Evolutionary conservation across 2,329 filamentous ascomycete species (phyloP), one percentile per base, ranked within the genome.

Genomic region (Epichloe festucae): DNA sequence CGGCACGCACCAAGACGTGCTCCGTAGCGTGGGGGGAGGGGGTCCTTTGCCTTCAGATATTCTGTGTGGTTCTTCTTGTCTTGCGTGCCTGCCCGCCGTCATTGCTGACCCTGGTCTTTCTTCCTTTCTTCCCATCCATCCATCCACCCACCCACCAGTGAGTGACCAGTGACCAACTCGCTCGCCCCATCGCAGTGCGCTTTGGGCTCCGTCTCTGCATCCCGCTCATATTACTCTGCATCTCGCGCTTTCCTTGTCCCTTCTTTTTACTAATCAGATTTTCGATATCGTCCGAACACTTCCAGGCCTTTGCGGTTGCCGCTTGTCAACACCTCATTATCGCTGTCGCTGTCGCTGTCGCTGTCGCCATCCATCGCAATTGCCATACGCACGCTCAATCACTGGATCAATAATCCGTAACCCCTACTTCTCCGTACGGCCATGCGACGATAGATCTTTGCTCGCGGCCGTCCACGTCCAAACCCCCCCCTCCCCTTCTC

Each of bases 361-460:
- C 23, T 15, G 35, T 31, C 41, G 21, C 21, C 7, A 15, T 14
- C 40, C 17, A 6, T 17, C 43, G 19, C 27, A n/a, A 31, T 14
- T 14, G 23, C 31, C 21, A 43, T 31, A 4, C 27, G 14, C 43
- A 15, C 43, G 14, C 15, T n/a, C 31, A 46, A 15, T 27, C 46
- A 36, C 35, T 11, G 19, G 40, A 4, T 19, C n/a, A 27, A 48
- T 14, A 15, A 17, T 17, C 17, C 17, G 17, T 17, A 17, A 40
- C 5, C 21, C n/a, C 3, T 1, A 27, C 41, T 21, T 21, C 19
- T 21, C 39, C 5, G 44, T 12, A 12, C 47, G 39, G 53, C n/a
- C 49, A 57, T 57, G 55, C 52, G 42, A 42, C 52, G 47, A 52
- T 57, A 57, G 50, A 43, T 41, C 27, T 50, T 51, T 52, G 52